phyloP scores from a whole-genome alignment of 305 asterid genomes.

The Fraxinus xanthoxyloides region DNA sequence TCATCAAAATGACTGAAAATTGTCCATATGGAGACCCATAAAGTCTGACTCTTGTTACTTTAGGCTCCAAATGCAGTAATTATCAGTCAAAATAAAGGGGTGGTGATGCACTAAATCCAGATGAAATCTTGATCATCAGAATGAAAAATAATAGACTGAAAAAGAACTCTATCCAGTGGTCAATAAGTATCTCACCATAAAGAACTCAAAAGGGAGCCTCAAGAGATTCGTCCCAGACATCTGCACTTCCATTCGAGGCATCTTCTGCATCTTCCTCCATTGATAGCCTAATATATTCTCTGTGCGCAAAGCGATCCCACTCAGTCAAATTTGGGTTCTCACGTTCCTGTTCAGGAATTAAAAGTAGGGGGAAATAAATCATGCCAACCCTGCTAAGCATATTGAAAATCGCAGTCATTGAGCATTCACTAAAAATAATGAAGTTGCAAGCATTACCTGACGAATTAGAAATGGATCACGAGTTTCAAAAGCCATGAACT shows the following conservation, averaged over 20 bases:
- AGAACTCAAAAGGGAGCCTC: constrained; percentile 89
- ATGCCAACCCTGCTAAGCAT: constrained; percentile 3
- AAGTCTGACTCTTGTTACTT: constrained; percentile 16
- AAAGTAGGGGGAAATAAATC: constrained; percentile 15
- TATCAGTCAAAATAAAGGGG: background rate
- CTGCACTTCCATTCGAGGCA: constrained; percentile 99
- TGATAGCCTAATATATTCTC: constrained; percentile 97
- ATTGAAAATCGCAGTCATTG: constrained; percentile 10
- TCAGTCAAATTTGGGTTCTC: constrained; percentile 96
- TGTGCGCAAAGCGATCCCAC: constrained; percentile 99
- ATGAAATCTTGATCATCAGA: constrained; percentile 4
- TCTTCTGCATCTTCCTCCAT: constrained; percentile 99
- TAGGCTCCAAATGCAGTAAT: background rate
- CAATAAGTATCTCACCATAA: constrained; percentile 41
- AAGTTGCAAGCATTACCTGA: constrained; percentile 52
- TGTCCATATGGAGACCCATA: background rate
- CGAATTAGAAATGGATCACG: constrained; percentile 98
- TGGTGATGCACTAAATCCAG: background rate
- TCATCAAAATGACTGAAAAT: background rate
- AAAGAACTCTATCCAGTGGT: constrained; percentile 4
- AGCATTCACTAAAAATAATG: constrained; percentile 2
- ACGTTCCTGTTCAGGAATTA: constrained; percentile 65
- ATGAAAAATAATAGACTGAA: constrained; percentile 6
- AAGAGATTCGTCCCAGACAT: constrained; percentile 98
- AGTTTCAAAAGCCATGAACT: constrained; percentile 98